These are phyloP conservation scores for Linnemannia elongata DNA, from an alignment of 192 early-diverging fungal species.

Conservation along the genomic window DNA sequence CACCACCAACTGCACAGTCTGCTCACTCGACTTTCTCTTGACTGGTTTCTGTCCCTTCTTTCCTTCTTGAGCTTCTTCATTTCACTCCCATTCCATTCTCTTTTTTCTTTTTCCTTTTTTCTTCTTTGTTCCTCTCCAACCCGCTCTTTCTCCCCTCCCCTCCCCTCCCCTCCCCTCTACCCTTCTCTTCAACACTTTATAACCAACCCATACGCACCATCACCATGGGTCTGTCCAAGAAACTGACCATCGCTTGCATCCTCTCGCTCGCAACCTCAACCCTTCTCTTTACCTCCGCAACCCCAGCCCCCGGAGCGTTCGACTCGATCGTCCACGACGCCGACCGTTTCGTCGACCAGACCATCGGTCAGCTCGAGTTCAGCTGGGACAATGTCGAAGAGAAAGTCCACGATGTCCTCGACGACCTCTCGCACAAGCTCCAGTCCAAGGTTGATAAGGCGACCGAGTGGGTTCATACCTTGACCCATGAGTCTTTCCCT, in stretches of 20 bases:
- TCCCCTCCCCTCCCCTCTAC: background rate
- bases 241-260: slow-evolving; percentile 43
- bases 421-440: slow-evolving; percentile 47
- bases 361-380: slow-evolving; percentile 29
- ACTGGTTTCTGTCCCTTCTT: background rate
- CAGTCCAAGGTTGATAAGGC: slow-evolving; percentile 41
- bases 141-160: background rate
- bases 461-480: slow-evolving; percentile 56
- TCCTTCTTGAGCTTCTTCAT: background rate
- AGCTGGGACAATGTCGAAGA: slow-evolving; percentile 52
- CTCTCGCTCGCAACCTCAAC: slow-evolving; percentile 50
- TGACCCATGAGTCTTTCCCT: slow-evolving; percentile 75
- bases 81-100: background rate
- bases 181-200: no score
- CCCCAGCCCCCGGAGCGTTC: slow-evolving; percentile 20
- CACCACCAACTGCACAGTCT: background rate
- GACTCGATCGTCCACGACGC: slow-evolving; percentile 38
- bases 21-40: background rate
- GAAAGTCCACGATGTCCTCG: slow-evolving; percentile 54
- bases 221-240: slow-evolving; percentile 45
- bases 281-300: slow-evolving; percentile 38
- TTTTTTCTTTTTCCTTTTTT: background rate
- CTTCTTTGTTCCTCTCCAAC: slow-evolving; percentile 8
- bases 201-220: no score
- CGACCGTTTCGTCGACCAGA: slow-evolving; percentile 50